Evolutionary conservation across 78 protist species (phyloP), one percentile per base, ranked within the genome.

Genomic region (Dictyostelium capitatum): DNA sequence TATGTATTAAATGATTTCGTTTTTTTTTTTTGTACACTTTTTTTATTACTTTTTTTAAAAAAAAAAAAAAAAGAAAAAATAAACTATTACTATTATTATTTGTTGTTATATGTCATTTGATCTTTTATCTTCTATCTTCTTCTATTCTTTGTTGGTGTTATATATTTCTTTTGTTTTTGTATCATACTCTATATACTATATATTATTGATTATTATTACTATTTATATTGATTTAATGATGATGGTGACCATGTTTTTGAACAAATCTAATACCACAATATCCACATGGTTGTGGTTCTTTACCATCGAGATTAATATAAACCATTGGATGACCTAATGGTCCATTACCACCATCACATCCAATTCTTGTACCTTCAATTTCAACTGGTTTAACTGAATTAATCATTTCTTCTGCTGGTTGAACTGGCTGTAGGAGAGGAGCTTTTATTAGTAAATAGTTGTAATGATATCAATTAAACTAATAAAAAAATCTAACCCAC

Each of bases 271-370:
- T 23, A 37, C 95, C 95, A 82, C 95, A 91, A 46, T 91, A 91
- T 30, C 95, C 95, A 82, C 95, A 91, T 73, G 95, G 57, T 53
- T 77, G 85, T n/a, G 95, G 95, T 59, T 78, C 78, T 5, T 69
- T 48, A 56, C 75, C 53, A 43, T 91, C 95, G 19, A 91, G 62
- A 37, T 91, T 91, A 50, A 91, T 91, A 57, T 83, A 91, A 20
- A 91, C 95, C 84, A 77, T 82, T 65, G 95, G 95, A 41, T 91
- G 95, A 11, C 95, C 95, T 48, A 82, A 53, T 77, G 84, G 89
- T 11, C 92, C 95, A 91, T 80, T 75, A 51, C 95, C 95, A 79
- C 95, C 95, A 79, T 91, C 95, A 54, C 95, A 91, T 43, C 89
- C 90, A 57, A 83, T 43, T 28, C 53, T 77, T 46, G 80, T 8